Evolutionary conservation across 2,329 filamentous ascomycete genomes (phyloP).

Genomic region (Xylariaceae sp.): DNA sequence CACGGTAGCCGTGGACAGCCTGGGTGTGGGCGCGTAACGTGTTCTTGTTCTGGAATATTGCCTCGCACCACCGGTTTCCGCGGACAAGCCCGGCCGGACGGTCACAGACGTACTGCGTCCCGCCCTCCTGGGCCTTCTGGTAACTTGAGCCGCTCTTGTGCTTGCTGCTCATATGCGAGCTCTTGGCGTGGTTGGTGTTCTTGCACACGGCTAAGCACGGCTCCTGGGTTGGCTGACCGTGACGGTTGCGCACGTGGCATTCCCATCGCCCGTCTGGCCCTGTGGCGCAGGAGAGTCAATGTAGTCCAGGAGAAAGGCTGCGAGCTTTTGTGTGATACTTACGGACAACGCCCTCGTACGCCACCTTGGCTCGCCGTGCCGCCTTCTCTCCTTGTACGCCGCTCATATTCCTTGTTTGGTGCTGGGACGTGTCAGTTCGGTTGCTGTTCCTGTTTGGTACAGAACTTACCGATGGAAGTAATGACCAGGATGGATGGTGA

Average conservation of each 20-base stretch:
- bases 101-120: background rate
- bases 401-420: too few relatives aligned
- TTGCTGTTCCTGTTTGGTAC: too few relatives aligned
- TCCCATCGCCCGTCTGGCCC: background rate
- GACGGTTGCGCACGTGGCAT: background rate
- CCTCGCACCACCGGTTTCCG: background rate
- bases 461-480: too few relatives aligned
- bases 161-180: slow-evolving; percentile 2
- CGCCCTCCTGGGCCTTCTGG: background rate
- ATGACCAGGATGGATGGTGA: too few relatives aligned
- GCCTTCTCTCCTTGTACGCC: too few relatives aligned
- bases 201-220: background rate
- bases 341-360: too few relatives aligned
- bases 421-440: too few relatives aligned
- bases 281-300: background rate
- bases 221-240: background rate
- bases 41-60: background rate
- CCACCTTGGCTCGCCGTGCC: too few relatives aligned
- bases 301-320: too few relatives aligned
- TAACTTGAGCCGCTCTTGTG: background rate
- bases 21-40: slow-evolving; percentile 3
- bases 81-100: slow-evolving; percentile 1
- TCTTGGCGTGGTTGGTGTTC: background rate
- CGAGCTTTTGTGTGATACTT: too few relatives aligned
- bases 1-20: background rate